A percentile compares a stretch with the other conserved stretches of the same genome.
Evolutionary conservation across 768 basidiomycete species (phyloP).

Genomic region (Hygrocybe punicea): DNA sequence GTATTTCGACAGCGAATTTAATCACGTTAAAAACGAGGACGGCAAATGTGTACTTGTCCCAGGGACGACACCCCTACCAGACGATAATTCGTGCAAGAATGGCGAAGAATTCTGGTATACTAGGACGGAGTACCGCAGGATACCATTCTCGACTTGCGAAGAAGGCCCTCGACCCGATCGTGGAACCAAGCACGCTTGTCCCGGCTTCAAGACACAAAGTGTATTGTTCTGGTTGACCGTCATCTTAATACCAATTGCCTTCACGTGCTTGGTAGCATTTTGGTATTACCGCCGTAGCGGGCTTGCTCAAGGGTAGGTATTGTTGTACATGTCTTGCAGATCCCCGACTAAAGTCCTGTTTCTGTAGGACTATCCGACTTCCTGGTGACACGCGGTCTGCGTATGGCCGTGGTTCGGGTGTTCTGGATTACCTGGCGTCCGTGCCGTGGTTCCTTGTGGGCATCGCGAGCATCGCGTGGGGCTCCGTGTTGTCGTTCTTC

Average conservation of each 20-base stretch:
- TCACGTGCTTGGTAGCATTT: conserved; percentile 72
- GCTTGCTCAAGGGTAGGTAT: conserved; percentile 65
- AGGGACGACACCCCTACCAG: conserved; percentile 59
- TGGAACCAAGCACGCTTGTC: conserved; percentile 73
- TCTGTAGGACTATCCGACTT: conserved; percentile 69
- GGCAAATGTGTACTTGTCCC: conserved; percentile 76
- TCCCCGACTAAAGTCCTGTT: conserved; percentile 7
- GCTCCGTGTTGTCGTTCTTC: conserved; percentile 52
- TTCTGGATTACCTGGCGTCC: conserved; percentile 73
- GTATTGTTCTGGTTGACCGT: conserved; percentile 83
- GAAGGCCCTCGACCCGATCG: conserved; percentile 77
- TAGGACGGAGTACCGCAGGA: conserved; percentile 85
- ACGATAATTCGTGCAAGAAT: conserved; percentile 59
- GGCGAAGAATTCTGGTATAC: conserved; percentile 88
- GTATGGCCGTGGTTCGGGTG: conserved; percentile 40
- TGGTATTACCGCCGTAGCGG: conserved; percentile 82
- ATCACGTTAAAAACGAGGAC: conserved; percentile 64
- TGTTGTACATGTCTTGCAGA: conserved; percentile 7
- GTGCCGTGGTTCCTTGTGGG: conserved; percentile 90
- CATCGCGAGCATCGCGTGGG: conserved; percentile 67
- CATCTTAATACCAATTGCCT: conserved; percentile 68
- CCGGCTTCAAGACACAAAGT: conserved; percentile 71
- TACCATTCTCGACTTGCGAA: conserved; percentile 83
- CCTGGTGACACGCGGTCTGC: conserved; percentile 48
- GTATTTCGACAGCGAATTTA: conserved; percentile 75